phyloP scores from a whole-genome alignment of 306 rosid species.

The Neltuma alba region DNA sequence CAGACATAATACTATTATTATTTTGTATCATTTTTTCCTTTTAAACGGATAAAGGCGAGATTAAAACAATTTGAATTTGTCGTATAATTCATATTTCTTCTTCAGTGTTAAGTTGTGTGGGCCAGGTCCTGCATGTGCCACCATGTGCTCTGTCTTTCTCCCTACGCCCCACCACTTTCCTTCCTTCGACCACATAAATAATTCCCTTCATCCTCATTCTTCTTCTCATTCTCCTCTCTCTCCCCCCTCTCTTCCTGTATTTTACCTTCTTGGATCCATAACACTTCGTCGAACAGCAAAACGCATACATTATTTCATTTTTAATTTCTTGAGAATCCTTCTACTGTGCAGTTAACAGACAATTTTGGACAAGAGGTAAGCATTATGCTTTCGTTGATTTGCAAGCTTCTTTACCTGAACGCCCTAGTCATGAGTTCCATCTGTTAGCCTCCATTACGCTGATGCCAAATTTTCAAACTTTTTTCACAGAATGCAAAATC shows the following conservation, averaged over 20 bases:
- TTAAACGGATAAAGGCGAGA: not conserved
- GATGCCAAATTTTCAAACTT: not conserved
- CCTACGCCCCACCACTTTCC: conserved; percentile 63
- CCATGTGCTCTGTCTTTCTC: conserved; percentile 97
- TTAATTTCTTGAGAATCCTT: conserved; percentile 31
- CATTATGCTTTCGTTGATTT: not conserved
- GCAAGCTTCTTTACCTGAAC: not conserved
- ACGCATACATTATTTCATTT: not conserved
- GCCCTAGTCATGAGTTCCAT: conserved; percentile 17
- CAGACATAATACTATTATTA: not conserved
- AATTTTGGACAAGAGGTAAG: conserved; percentile 50
- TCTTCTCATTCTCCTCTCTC: conserved; percentile 36
- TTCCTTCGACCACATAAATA: conserved; percentile 70
- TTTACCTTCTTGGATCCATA: conserved; percentile 42
- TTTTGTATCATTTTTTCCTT: not conserved
- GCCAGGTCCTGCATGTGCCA: conserved; percentile 87
- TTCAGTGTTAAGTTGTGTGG: conserved; percentile 62
- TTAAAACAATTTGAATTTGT: not conserved
- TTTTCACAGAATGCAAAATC: conserved; percentile 53
- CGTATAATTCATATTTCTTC: not conserved
- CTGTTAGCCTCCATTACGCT: not conserved
- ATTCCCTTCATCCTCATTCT: conserved; percentile 61
- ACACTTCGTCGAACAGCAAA: conserved; percentile 42
- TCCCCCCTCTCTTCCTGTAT: conserved; percentile 2
- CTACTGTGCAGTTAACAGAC: conserved; percentile 24